Evolutionary conservation across 371 early-diverging fungal species (phyloP).

Genomic region (Apophysomyces sp.): DNA sequence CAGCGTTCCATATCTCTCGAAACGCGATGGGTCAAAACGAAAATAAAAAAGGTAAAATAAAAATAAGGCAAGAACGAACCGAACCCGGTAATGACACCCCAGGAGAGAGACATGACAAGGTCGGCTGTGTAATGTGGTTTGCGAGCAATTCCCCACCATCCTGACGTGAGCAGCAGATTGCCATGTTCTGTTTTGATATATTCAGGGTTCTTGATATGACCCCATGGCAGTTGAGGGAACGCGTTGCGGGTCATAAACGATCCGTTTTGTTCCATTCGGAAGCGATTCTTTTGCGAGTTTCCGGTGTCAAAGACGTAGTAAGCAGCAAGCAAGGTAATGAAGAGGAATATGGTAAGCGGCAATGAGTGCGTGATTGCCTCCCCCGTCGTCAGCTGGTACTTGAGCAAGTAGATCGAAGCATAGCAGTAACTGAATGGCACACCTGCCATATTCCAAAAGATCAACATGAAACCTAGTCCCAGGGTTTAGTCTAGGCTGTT

Average conservation of each 20-base stretch:
- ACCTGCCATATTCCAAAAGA: conserved; percentile 63
- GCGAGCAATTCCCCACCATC: conserved; percentile 88
- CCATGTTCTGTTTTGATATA: conserved; percentile 79
- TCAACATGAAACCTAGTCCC: conserved; percentile 55
- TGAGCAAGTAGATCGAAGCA: conserved; percentile 53
- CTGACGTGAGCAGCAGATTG: conserved; percentile 71
- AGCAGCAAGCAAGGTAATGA: conserved; percentile 31
- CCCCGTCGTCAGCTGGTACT: conserved; percentile 42
- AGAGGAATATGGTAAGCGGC: conserved; percentile 42
- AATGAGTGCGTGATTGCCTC: conserved; percentile 36
- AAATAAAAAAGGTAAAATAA: conserved; percentile 79
- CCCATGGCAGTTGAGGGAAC: conserved; percentile 68
- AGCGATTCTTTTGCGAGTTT: conserved; percentile 89
- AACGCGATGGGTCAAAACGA: conserved; percentile 81
- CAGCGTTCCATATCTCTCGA: conserved; percentile 83
- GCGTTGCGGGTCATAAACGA: conserved; percentile 56
- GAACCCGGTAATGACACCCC: conserved; percentile 82
- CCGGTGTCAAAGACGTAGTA: conserved; percentile 64
- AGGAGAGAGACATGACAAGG: conserved; percentile 78
- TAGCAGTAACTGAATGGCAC: conserved; percentile 65
- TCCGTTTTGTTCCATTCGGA: conserved; percentile 74
- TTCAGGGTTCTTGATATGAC: conserved; percentile 68
- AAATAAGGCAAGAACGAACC: conserved; percentile 83
- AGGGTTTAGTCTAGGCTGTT: not conserved
- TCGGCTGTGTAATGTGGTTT: conserved; percentile 89